Base-by-base conservation (phyloP, 805 yeast genomes). In the Candida ulmi region DNA sequence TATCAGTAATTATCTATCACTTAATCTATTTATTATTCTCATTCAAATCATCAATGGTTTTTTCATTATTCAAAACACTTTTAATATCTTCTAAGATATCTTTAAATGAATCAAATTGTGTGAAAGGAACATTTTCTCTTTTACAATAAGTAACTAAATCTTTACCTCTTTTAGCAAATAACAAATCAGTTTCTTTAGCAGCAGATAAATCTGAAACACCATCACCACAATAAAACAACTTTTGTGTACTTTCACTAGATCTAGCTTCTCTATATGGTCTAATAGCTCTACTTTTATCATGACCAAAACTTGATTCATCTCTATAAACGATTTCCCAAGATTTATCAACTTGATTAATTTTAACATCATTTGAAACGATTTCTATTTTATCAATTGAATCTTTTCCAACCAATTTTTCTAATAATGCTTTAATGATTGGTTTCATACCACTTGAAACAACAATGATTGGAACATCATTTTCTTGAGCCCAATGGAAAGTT, bases 131-230 rank as follows among this genome's bases (percentile, higher is more conserved):
- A 27, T 74, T 68, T 59, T 88, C 91, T 35, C 80, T 68, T 50
- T 72, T 73, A 66, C 98, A 93, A 66, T 79, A 91, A 30, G 80
- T 81, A 50, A 91, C 83, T 51, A 93, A 73, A 58, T 93, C 98
- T 54, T 83, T 79, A 36, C 97, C 99, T 48, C 78, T 78, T 66
- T 88, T 91, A 34, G 99, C 99, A 63, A 91, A 93, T 48, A 93
- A 67, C 50, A 91, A 69, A 61, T 93, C 91, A 30, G 99, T 88
- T 62, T 93, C 96, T 57, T 84, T 82, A 18, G 98, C 97, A 18
- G 99, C 99, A 42, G 88, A 78, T 51, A 93, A 69, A 62, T 93
- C 99, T 34, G 95, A 82, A 25, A 93, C 96, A 47, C 99, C 99
- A 61, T 93, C 99, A 43, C 99, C 99, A 56, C 95, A 86, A 69